phyloP scores from a whole-genome alignment of 2,329 filamentous ascomycete species.

The Neoscytalidium dimidiatum region DNA sequence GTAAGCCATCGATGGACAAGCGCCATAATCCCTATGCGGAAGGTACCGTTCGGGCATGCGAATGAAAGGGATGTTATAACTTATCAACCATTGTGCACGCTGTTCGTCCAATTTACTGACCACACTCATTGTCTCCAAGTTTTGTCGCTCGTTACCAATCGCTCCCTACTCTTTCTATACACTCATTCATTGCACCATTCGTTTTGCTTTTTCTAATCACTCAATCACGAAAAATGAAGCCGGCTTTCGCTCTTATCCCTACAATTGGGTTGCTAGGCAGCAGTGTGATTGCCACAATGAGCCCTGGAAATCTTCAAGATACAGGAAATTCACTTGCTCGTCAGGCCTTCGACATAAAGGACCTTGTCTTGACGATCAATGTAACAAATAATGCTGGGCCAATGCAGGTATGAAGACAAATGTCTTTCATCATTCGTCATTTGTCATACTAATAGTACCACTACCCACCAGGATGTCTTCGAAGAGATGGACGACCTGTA shows the following conservation, averaged over 20 bases:
- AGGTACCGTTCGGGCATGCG: too few relatives aligned
- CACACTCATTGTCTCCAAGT: too few relatives aligned
- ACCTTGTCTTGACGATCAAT: slow-evolving; percentile 14
- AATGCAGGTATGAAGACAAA: background rate
- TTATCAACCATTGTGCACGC: too few relatives aligned
- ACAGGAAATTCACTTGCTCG: background rate
- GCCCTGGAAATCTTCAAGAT: background rate
- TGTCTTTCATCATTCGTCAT: accelerated
- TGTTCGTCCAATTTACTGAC: too few relatives aligned
- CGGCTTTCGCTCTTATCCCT: too few relatives aligned
- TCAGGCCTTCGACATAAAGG: slow-evolving; percentile 11
- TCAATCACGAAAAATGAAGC: background rate
- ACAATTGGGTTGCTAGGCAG: background rate
- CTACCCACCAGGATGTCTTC: background rate
- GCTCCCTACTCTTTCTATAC: background rate
- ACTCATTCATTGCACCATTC: background rate
- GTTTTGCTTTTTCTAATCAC: background rate
- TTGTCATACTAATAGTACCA: background rate
- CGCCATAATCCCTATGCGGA: too few relatives aligned
- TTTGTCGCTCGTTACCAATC: too few relatives aligned
- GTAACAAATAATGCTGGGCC: background rate
- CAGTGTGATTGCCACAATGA: background rate
- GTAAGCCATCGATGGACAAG: too few relatives aligned
- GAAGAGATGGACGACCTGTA: slow-evolving; percentile 17
- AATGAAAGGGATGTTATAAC: too few relatives aligned